Evolutionary conservation across 2,329 filamentous ascomycete species (phyloP), one percentile per base, ranked within the genome.

Genomic region (Alternaria triticimaculans): DNA sequence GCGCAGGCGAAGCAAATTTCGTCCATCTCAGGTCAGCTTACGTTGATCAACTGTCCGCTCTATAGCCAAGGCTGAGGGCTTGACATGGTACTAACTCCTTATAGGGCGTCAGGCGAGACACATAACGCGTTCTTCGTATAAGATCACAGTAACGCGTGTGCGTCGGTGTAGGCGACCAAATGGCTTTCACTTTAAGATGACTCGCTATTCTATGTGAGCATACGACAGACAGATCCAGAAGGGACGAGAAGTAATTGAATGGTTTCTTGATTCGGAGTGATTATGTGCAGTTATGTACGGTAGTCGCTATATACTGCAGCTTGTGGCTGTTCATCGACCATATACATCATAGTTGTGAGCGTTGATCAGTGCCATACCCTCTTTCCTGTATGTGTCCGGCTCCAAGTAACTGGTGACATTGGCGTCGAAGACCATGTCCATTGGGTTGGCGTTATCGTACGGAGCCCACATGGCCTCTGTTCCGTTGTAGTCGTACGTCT

Each of bases 371-470:
- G 76, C 74, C 54, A 85, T 85, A 1, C 83, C 83, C 66, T 79
- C 80, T 43, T 76, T 72, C 64, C 83, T 78, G 50, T 72, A 85
- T 9, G 81, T 82, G 67, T 85, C 83, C 12, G 74, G 65, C 78
- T 85, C 83, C 5, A 72, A 69, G 67, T 76, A 72, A 46, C 73
- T 75, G 6, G 77, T 76, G 7, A 78, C 77, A 68, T 85, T 84
- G 6, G 81, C 83, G 76, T 84, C 82, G 64, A 82, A 85, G 2
- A 85, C 83, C 59, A 81, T 81, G 57, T 84, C 78, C 75, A 75
- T 48, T 8, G 80, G 80, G 6, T 75, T 63, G 0, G 69, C 70
- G 1, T 74, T 60, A 25, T 73, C 72, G 65, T 85, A 85, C 54
- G 58, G 63, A 0, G 82, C 81, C 83, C 83, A 85, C 11, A 72